A percentile compares a stretch with the other conserved stretches of the same genome.
phyloP scores from a whole-genome alignment of 306 rosid species.

The Glycyrrhiza uralensis region DNA sequence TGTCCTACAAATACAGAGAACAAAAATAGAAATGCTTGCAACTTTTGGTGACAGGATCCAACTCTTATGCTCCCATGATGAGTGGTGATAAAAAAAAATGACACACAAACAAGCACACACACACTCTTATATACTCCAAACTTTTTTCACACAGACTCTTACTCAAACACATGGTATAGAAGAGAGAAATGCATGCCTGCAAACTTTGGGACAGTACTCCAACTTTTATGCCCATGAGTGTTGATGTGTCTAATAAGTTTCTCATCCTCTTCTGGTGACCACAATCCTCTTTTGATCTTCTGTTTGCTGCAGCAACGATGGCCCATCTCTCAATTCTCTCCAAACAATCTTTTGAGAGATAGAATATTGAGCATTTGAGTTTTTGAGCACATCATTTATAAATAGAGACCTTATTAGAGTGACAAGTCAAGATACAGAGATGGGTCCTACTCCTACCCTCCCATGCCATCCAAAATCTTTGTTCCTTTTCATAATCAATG shows the following conservation, averaged over 20 bases:
- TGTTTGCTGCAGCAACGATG: constrained; percentile 81
- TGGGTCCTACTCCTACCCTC: constrained; percentile 7
- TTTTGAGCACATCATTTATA: constrained; percentile 22
- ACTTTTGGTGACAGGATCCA: too few species aligned
- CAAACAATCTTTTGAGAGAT: background rate
- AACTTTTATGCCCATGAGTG: constrained; percentile 60
- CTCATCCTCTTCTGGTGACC: constrained; percentile 98
- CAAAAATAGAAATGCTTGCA: too few species aligned
- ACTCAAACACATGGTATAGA: background rate
- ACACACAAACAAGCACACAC: too few species aligned
- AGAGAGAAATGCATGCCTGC: constrained; percentile 48
- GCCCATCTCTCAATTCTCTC: constrained; percentile 26
- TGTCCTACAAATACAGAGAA: background rate
- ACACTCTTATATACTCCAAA: too few species aligned
- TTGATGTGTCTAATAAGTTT: constrained; percentile 55
- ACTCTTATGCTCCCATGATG: too few species aligned
- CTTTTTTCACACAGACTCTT: too few species aligned
- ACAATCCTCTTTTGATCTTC: constrained; percentile 81
- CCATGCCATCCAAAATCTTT: background rate
- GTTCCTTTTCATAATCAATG: background rate
- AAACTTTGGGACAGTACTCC: constrained; percentile 78
- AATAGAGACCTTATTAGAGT: background rate
- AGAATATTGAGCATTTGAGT: constrained; percentile 6
- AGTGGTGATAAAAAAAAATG: too few species aligned
- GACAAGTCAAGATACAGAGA: background rate